These are phyloP conservation scores for Gossypium australe DNA, from an alignment of 345 rosid genomes.

Conservation along the genomic window DNA sequence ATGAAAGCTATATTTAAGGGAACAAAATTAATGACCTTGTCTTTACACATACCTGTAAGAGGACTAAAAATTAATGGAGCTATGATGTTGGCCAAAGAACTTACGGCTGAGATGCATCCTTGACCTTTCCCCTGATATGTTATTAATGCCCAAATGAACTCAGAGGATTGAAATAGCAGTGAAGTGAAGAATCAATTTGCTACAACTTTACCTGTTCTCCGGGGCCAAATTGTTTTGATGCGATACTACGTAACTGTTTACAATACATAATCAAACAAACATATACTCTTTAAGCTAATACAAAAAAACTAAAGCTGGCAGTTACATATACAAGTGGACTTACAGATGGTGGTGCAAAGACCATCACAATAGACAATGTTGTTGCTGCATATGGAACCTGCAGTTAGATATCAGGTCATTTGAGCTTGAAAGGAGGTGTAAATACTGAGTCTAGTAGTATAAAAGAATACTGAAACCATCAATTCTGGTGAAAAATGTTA, in stretches of 20 bases:
- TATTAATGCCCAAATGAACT: background rate
- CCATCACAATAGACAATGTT: constrained; percentile 25
- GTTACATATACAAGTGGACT: constrained; percentile 19
- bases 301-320: background rate
- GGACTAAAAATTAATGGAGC: constrained; percentile 85
- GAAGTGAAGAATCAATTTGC: background rate
- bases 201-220: constrained; percentile 54
- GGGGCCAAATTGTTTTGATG: constrained; percentile 70
- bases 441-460: background rate
- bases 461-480: background rate
- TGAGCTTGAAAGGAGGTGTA: background rate
- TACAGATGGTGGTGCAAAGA: constrained; percentile 59
- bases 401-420: constrained; percentile 5
- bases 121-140: constrained; percentile 74
- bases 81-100: constrained; percentile 63
- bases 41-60: constrained; percentile 50
- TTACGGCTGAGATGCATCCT: constrained; percentile 80
- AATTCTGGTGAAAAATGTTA: constrained; percentile 21
- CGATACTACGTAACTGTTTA: constrained; percentile 61
- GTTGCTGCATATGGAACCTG: constrained; percentile 81
- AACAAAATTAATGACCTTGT: no score
- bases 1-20: background rate
- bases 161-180: background rate
- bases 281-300: background rate
- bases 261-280: background rate